Evolutionary conservation across 1,284 basidiomycete species (phyloP).

Genomic region (Ceratobasidium sp.): DNA sequence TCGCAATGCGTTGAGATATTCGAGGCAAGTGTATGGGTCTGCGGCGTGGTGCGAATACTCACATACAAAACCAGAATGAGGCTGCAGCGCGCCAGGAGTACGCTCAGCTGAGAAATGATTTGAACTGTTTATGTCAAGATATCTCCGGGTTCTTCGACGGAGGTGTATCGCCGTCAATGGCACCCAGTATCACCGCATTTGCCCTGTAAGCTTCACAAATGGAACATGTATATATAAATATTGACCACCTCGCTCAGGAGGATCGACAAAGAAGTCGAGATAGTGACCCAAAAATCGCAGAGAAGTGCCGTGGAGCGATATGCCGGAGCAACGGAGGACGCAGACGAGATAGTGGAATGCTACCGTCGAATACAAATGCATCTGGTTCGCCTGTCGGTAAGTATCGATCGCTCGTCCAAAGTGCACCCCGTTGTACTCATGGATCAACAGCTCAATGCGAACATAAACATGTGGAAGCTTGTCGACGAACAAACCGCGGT

Average conservation of each 20-base stretch:
- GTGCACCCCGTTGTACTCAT: background rate
- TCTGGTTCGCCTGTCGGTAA: background rate
- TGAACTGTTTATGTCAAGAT: background rate
- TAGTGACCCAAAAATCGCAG: background rate
- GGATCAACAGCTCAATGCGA: background rate
- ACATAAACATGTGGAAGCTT: background rate
- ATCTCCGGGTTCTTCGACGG: background rate
- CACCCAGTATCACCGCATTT: background rate
- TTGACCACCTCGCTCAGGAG: background rate
- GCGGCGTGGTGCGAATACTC: background rate
- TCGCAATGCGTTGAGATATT: background rate
- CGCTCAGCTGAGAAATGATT: background rate
- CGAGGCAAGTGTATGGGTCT: background rate
- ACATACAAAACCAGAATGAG: background rate
- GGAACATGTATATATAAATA: background rate
- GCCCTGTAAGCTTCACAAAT: background rate
- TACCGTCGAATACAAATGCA: constrained; percentile 4
- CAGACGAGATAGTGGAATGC: constrained; percentile 1
- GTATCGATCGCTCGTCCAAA: background rate
- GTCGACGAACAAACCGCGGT: background rate
- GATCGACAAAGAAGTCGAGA: background rate
- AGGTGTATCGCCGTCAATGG: background rate
- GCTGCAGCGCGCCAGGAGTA: background rate
- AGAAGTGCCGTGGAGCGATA: background rate
- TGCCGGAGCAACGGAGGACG: background rate